Percentiles rank a stretch among this genome's conserved stretches.
Evolutionary conservation across 176 grass and related monocot genomes (phyloP).

Genomic region (Avena insularis): DNA sequence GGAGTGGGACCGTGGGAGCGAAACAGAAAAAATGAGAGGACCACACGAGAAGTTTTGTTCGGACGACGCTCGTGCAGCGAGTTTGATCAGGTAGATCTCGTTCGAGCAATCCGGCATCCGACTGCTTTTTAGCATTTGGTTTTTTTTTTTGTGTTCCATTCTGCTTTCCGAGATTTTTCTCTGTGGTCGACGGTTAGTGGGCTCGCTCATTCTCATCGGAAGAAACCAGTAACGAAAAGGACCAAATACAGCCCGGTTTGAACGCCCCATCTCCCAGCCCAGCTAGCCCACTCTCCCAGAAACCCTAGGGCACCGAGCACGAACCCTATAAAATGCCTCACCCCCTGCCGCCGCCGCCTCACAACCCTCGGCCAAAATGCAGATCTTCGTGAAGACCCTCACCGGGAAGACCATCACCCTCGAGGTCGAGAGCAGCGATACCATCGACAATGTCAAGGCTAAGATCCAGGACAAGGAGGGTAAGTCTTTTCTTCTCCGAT

Average conservation of each 20-base stretch:
- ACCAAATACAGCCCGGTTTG: background rate
- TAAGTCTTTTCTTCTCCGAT: background rate
- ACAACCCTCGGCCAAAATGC: slow-evolving; percentile 49
- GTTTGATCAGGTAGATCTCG: too few species aligned
- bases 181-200: background rate
- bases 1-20: too few species aligned
- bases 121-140: too few species aligned
- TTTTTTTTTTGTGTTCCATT: too few species aligned
- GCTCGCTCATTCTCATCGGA: background rate
- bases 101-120: too few species aligned
- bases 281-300: background rate
- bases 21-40: too few species aligned
- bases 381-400: slow-evolving; percentile 94
- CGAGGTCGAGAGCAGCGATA: slow-evolving; percentile 98
- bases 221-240: background rate
- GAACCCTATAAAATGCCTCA: slow-evolving; percentile 7
- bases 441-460: slow-evolving; percentile 95
- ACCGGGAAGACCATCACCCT: slow-evolving; percentile 98
- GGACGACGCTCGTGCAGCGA: too few species aligned
- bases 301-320: slow-evolving; percentile 36
- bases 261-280: background rate
- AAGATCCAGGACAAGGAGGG: slow-evolving; percentile 95
- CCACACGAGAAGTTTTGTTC: too few species aligned
- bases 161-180: background rate
- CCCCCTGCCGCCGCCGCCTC: background rate